These are phyloP conservation scores for Trichoderma gracile DNA, from an alignment of 2,329 filamentous ascomycete genomes.

Conservation along the genomic window DNA sequence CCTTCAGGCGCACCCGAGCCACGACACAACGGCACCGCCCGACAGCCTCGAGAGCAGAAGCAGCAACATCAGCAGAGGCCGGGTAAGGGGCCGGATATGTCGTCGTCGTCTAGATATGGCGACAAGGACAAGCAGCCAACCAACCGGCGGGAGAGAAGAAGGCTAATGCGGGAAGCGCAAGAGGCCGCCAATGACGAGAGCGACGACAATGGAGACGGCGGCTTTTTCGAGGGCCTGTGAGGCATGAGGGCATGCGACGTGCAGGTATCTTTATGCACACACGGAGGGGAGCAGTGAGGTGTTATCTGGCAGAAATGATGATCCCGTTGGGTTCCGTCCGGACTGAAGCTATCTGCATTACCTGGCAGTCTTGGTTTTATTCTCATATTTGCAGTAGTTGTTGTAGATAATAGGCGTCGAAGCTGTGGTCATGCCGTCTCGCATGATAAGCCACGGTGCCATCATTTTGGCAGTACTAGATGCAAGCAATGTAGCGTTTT, in stretches of 20 bases:
- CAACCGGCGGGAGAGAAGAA: conserved; percentile 42
- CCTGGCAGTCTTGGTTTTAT: neutral
- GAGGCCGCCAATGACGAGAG: conserved; percentile 40
- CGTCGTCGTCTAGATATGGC: conserved; percentile 11
- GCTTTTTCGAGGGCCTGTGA: conserved; percentile 55
- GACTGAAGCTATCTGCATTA: no score
- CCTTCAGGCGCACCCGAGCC: neutral
- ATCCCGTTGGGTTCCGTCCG: no score
- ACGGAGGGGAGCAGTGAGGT: neutral
- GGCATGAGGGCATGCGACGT: neutral
- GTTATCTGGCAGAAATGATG: no score
- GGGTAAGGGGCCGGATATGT: conserved; percentile 27
- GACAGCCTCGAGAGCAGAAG: conserved; percentile 29
- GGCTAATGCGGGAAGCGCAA: conserved; percentile 39
- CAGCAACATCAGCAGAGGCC: conserved; percentile 28
- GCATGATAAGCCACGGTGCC: neutral
- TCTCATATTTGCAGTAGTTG: neutral
- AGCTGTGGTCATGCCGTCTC: no score
- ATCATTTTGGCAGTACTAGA: neutral
- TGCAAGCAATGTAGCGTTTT: neutral
- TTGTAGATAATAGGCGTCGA: no score
- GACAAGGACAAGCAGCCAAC: conserved; percentile 33
- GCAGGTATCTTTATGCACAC: conserved; percentile 3
- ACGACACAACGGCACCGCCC: neutral
- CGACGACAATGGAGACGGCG: conserved; percentile 54